Evolutionary conservation across 345 rosid species (phyloP).

Genomic region (thale cress (Arabidopsis thaliana)): DNA sequence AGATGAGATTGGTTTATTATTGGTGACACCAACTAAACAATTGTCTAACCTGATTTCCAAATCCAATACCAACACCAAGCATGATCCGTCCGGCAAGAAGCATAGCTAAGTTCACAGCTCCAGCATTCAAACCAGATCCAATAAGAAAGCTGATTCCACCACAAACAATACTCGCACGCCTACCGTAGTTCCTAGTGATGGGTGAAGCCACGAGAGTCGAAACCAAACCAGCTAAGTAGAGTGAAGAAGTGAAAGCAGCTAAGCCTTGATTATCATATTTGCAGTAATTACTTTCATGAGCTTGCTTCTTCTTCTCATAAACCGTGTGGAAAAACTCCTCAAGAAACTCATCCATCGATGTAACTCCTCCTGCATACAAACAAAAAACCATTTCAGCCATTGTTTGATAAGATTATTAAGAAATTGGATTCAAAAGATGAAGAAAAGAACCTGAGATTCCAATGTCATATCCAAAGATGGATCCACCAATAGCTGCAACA

Average conservation of each 20-base stretch:
- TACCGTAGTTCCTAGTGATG: conserved; percentile 74
- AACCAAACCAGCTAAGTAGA: conserved; percentile 87
- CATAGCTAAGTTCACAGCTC: conserved; percentile 73
- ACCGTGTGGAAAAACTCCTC: conserved; percentile 68
- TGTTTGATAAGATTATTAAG: background rate
- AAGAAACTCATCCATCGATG: conserved; percentile 87
- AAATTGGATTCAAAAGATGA: background rate
- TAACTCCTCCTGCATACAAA: conserved; percentile 73
- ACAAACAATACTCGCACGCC: conserved; percentile 77
- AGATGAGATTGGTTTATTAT: conserved; percentile 1
- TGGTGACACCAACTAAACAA: background rate
- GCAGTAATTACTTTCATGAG: conserved; percentile 92
- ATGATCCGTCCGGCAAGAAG: conserved; percentile 82
- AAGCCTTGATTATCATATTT: conserved; percentile 81
- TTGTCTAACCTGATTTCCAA: conserved; percentile 85
- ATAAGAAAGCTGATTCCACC: conserved; percentile 83
- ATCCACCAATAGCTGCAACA: conserved; percentile 85
- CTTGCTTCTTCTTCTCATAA: conserved; percentile 66
- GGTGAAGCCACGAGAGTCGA: conserved; percentile 84
- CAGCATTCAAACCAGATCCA: conserved; percentile 76
- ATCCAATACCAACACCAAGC: conserved; percentile 94
- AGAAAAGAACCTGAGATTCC: conserved; percentile 76
- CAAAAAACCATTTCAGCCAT: conserved; percentile 21
- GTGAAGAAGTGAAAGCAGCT: conserved; percentile 87
- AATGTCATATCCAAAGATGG: conserved; percentile 89